These are phyloP conservation scores for Circinella umbellata DNA, from an alignment of 371 early-diverging fungal species.

Conservation along the genomic window DNA sequence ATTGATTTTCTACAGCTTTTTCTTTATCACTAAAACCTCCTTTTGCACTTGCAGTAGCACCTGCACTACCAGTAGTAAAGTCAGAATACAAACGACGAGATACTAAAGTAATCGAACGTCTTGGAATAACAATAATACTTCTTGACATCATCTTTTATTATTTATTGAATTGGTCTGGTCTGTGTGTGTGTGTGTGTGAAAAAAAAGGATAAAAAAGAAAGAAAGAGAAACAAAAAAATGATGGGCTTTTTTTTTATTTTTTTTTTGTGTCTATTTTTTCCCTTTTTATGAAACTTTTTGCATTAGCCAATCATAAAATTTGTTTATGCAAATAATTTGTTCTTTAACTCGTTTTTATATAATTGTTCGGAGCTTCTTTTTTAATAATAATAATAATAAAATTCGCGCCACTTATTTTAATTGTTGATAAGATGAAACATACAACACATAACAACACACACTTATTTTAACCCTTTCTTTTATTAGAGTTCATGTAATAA, in stretches of 20 bases:
- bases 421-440: too few species aligned
- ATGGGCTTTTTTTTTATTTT: background rate
- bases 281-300: too few species aligned
- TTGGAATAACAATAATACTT: background rate
- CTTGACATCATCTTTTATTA: constrained; percentile 3
- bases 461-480: too few species aligned
- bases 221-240: background rate
- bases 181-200: background rate
- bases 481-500: too few species aligned
- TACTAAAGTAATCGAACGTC: background rate
- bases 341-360: too few species aligned
- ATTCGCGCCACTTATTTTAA: too few species aligned
- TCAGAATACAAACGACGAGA: constrained; percentile 1
- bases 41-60: constrained; percentile 39
- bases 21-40: constrained; percentile 47
- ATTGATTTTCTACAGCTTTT: constrained; percentile 53
- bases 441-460: too few species aligned
- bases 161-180: too few species aligned
- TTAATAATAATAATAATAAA: too few species aligned
- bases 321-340: background rate
- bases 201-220: background rate
- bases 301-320: background rate
- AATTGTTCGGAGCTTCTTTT: too few species aligned
- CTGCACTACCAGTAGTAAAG: constrained; percentile 23
- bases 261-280: background rate